A percentile compares a stretch with the other conserved stretches of the same genome.
Evolutionary conservation across 1,284 basidiomycete genomes (phyloP).

Genomic region (Butyriboletus appendiculatus): DNA sequence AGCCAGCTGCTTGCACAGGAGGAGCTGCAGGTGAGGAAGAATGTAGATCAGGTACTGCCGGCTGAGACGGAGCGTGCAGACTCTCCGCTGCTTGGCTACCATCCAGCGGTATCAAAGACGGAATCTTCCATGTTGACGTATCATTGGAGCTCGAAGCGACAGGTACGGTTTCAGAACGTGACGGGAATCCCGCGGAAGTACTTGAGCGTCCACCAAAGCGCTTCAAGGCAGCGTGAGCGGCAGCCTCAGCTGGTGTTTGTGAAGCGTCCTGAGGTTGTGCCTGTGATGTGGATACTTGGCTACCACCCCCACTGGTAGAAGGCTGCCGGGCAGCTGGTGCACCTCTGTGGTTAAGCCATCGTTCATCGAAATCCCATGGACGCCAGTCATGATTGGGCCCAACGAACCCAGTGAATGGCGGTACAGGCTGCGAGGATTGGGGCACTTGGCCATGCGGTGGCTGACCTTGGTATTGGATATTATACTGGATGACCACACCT

Average conservation of each 20-base stretch:
- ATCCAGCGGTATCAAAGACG: conserved; percentile 56
- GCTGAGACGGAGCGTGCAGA: conserved; percentile 6
- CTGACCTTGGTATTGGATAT: conserved; percentile 52
- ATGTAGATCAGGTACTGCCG: neutral
- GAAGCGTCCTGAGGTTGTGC: conserved; percentile 11
- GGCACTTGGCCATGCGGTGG: conserved; percentile 26
- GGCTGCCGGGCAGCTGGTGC: conserved; percentile 3
- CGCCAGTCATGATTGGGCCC: conserved; percentile 66
- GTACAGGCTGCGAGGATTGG: conserved; percentile 40
- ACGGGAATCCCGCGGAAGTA: neutral
- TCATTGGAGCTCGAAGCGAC: conserved; percentile 12
- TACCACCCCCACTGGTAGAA: conserved; percentile 8
- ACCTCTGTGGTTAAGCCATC: conserved; percentile 26
- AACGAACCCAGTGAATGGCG: conserved; percentile 55
- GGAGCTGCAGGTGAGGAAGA: neutral
- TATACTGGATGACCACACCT: conserved; percentile 55
- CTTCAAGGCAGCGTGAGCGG: conserved; percentile 46
- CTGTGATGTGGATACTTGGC: conserved; percentile 12
- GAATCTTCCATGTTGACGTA: conserved; percentile 34
- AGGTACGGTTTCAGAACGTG: conserved; percentile 9
- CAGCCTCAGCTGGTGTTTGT: conserved; percentile 43
- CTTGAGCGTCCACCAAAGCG: conserved; percentile 28
- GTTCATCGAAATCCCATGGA: conserved; percentile 50
- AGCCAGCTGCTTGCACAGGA: neutral
- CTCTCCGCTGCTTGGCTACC: conserved; percentile 22